Base-by-base conservation (phyloP, 805 yeast genomes). In the Nakazawaea pomicola region DNA sequence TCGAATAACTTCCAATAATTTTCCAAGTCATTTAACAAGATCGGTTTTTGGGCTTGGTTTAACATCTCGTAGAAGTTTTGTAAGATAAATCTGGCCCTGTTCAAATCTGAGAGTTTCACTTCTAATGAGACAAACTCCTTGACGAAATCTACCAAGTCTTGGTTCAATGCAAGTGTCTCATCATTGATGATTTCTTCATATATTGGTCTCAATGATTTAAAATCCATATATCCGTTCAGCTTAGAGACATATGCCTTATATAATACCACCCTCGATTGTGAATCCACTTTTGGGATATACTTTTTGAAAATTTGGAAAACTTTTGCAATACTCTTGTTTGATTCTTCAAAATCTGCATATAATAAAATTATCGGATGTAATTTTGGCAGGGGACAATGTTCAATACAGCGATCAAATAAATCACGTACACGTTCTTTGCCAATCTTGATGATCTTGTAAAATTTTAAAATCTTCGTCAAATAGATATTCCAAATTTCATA, bases 401-500 rank as follows among this genome's bases (percentile, higher is more conserved):
- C 65, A 4, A 85, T 49, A 4, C 88, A 73, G 33, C 78, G 76
- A 36, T 87, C 95, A 61, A 85, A 89, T 12, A 83, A 52, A 43
- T 85, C 95, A 28, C 95, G 64, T 5, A 84, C 60, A 46, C 82
- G 60, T 48, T 82, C 88, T 2, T 63, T 42, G 2, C 66, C 58
- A 17, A 72, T 47, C 9, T 61, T 49, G 11, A 57, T 50, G 24
- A 65, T 45, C 31, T 62, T 65, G 1, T 42, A 28, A 18, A 46
- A 45, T 38, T 55, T 50, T 3, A 80, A 47, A 0, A 77, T 70
- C 41, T 74, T 77, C 0, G 71, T 58, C 24, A 89, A 55, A 56
- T 88, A 90, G 8, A 73, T 62, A 40, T 72, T 75, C 90, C 91
- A 87, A 14, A 89, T 66, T 49, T 86, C 86, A 50, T 71, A 79